Evolutionary conservation across 208 protist genomes (phyloP), one percentile per base, ranked within the genome.

Genomic region (Endotrypanum monterogeii): DNA sequence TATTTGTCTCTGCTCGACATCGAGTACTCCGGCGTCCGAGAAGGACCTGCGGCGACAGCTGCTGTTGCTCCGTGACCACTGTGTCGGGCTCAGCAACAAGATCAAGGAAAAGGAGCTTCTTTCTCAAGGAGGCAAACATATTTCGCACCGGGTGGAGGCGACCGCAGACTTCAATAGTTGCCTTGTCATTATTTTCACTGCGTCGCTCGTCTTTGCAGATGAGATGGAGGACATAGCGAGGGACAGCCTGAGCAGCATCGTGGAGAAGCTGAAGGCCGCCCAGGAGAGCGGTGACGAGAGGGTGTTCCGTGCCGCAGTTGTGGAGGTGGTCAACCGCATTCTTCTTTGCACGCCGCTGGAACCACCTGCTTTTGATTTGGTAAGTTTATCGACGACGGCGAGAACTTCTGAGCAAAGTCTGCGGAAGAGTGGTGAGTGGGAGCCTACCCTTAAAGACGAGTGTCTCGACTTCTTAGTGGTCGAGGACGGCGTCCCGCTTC

Each of bases 331-430:
- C 28, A 84, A 88, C 73, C 65, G 74, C 56, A 73, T 88, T 28
- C 78, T 88, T 35, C 70, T 88, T 20, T 88, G 78, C 75, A 86
- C 80, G 8, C 84, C 84, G 50, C 61, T 88, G 66, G 16, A 30
- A 55, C 70, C 74, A 41, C 82, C 82, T 8, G 63, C 67, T 3
- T 56, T 57, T 48, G 67, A 78, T 63, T 28, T 50, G 35, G 69
- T 55, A 56, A 39, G 20, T 2, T 12, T 23, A 37, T 1, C 30
- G 25, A 16, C 11, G 6, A 25, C 2, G 50, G 62, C 0, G 52
- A 63, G n/a, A n/a, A n/a, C 25, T 12, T 9, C 7, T 37, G 51
- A 20, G n/a, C 20, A 3, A 20, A 28, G 0, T 2, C 23, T 12
- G 39, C 55, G 12, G 32, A 2, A 44, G 1, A 25, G 25, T 1